A percentile compares a stretch with the other conserved stretches of the same genome.
These are phyloP conservation scores for Phoma sp. DNA, from an alignment of 2,329 filamentous ascomycete species.

Conservation along the genomic window DNA sequence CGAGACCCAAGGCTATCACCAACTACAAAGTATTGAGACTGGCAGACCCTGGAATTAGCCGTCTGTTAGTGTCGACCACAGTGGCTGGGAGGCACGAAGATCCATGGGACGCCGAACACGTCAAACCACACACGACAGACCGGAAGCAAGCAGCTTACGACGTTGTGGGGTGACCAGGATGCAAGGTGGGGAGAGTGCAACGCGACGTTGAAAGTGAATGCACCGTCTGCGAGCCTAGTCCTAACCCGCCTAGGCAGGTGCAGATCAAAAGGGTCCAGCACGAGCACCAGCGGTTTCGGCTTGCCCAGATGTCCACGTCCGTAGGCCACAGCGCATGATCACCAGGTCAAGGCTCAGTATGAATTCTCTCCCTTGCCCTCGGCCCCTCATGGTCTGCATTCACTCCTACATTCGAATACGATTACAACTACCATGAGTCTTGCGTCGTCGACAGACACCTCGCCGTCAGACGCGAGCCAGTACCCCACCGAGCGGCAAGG, in stretches of 20 bases:
- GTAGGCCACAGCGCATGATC: constrained; percentile 18
- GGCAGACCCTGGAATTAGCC: constrained; percentile 1
- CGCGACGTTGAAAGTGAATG: constrained; percentile 9
- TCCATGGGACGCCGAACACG: neutral
- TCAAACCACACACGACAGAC: constrained; percentile 2
- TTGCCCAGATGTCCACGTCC: constrained; percentile 17
- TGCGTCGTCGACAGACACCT: constrained; percentile 5
- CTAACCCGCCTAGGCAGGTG: constrained; percentile 7
- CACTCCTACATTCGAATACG: neutral
- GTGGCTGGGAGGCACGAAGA: neutral
- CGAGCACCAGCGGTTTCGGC: constrained; percentile 7
- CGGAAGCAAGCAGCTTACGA: constrained; percentile 3
- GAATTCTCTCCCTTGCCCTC: constrained; percentile 1
- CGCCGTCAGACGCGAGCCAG: constrained; percentile 1
- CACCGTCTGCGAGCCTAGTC: neutral
- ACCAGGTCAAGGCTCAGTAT: constrained; percentile 14
- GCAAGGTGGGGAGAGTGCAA: constrained; percentile 9
- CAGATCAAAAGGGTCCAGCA: constrained; percentile 15
- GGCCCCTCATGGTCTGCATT: constrained; percentile 8
- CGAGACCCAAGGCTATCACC: neutral
- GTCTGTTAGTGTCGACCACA: constrained; percentile 1
- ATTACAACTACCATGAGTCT: constrained; percentile 6
- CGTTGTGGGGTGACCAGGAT: constrained; percentile 16
- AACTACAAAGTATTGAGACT: neutral
- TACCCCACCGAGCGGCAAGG: constrained; percentile 9